Conservation (phyloP, 345 rosid genomes). For the Sisymbrium altissimum region DNA sequence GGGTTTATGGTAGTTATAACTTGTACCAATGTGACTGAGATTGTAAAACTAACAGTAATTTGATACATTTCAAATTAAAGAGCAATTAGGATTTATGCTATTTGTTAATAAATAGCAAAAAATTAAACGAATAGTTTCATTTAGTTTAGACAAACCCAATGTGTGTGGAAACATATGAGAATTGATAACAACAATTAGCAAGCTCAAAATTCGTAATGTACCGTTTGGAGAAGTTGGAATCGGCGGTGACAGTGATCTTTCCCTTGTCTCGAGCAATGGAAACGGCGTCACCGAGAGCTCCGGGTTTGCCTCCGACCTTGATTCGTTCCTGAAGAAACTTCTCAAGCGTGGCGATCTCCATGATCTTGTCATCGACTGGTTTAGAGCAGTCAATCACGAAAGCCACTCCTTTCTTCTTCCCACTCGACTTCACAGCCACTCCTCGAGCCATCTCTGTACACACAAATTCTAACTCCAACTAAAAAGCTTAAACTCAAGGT, state of each 20-base stretch:
- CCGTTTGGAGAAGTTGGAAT: conserved; percentile 69
- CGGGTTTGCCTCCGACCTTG: conserved; percentile 84
- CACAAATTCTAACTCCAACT: background rate
- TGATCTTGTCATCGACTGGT: conserved; percentile 74
- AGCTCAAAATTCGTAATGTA: conserved; percentile 3
- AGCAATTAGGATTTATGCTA: no score
- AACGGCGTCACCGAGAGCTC: conserved; percentile 66
- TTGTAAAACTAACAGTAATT: no score
- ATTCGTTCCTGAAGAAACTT: conserved; percentile 82
- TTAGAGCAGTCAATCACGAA: conserved; percentile 64
- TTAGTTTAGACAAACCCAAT: no score
- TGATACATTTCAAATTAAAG: no score
- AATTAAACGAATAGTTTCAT: no score
- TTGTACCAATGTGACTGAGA: background rate
- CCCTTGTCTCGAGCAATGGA: conserved; percentile 48
- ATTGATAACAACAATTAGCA: no score
- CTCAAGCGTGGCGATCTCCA: conserved; percentile 76
- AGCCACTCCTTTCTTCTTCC: conserved; percentile 60
- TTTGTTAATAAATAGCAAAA: no score
- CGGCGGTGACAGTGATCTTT: conserved; percentile 58
- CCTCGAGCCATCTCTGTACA: conserved; percentile 30
- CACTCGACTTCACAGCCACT: conserved; percentile 27
- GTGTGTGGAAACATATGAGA: no score
- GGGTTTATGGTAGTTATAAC: background rate
- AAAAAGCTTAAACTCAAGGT: no score